Percentiles rank a stretch among this genome's conserved stretches.
Conservation (phyloP, 352 stramenopile genomes). For the Phytophthora parvispora region DNA sequence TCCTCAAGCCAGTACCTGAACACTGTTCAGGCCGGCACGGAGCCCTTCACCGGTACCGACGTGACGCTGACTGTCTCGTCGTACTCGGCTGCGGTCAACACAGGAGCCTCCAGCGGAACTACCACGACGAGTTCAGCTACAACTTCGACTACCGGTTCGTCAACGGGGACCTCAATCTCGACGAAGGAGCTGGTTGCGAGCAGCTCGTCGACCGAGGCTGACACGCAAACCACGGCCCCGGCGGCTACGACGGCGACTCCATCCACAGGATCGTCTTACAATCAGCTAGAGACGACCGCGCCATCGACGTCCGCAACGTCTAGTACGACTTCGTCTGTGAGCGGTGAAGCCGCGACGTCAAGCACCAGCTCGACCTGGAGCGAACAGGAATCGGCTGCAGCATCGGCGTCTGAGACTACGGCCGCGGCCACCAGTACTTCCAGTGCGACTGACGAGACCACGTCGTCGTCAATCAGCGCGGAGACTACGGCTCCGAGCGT, state of each 20-base stretch:
- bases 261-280: constrained; percentile 13
- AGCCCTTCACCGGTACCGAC: constrained; percentile 40
- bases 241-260: not conserved
- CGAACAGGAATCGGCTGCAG: constrained; percentile 9
- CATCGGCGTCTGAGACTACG: not conserved
- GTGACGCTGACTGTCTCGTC: constrained; percentile 37
- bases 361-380: constrained; percentile 3
- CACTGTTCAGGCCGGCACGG: constrained; percentile 40
- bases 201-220: constrained; percentile 17
- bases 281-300: constrained; percentile 3
- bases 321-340: constrained; percentile 11
- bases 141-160: constrained; percentile 10
- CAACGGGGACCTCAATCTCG: constrained; percentile 1
- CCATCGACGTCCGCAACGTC: not conserved
- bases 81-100: constrained; percentile 34
- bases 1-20: constrained; percentile 40
- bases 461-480: not conserved
- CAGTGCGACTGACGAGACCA: not conserved
- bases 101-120: constrained; percentile 22
- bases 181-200: constrained; percentile 21
- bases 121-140: constrained; percentile 5
- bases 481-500: constrained; percentile 6
- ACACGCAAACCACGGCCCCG: not conserved
- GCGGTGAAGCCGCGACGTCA: constrained; percentile 1
- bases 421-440: not conserved